Evolutionary conservation across 495 filamentous ascomycete genomes (phyloP).

Genomic region (Penicillium bovifimosum): DNA sequence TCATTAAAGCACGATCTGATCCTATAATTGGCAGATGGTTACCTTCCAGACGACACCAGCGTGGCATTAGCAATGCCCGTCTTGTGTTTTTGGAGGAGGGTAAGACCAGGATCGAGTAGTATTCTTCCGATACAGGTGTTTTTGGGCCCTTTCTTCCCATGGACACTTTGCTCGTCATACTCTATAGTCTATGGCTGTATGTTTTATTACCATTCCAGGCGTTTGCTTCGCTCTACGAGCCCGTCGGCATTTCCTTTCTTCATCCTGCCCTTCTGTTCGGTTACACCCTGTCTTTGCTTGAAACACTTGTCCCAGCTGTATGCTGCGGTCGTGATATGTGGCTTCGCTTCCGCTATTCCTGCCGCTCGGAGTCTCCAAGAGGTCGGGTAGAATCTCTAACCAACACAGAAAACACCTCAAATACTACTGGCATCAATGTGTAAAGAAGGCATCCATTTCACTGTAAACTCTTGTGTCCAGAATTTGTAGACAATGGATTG

Average conservation of each 20-base stretch:
- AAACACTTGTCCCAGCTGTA: background rate
- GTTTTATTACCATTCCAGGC: conserved; percentile 12
- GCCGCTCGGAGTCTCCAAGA: background rate
- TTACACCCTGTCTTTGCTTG: background rate
- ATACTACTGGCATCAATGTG: background rate
- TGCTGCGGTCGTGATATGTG: background rate
- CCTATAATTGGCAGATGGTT: conserved; percentile 68
- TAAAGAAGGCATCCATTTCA: too few species aligned
- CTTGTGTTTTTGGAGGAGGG: conserved; percentile 85
- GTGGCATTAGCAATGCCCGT: conserved; percentile 69
- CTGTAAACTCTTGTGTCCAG: too few species aligned
- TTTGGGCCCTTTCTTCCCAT: background rate
- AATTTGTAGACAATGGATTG: too few species aligned
- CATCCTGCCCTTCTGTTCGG: background rate
- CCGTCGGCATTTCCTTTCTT: conserved; percentile 5
- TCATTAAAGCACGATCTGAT: conserved; percentile 69
- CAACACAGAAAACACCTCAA: background rate
- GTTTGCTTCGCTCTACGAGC: background rate
- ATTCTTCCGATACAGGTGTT: background rate
- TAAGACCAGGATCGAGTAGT: conserved; percentile 89
- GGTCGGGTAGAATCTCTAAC: background rate
- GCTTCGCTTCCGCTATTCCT: background rate
- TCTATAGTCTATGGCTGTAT: conserved; percentile 22
- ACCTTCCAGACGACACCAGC: conserved; percentile 56
- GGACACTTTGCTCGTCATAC: conserved; percentile 7